A percentile compares a stretch with the other conserved stretches of the same genome.
These are phyloP conservation scores for Claviceps citrina DNA, from an alignment of 2,329 filamentous ascomycete genomes.

Conservation along the genomic window DNA sequence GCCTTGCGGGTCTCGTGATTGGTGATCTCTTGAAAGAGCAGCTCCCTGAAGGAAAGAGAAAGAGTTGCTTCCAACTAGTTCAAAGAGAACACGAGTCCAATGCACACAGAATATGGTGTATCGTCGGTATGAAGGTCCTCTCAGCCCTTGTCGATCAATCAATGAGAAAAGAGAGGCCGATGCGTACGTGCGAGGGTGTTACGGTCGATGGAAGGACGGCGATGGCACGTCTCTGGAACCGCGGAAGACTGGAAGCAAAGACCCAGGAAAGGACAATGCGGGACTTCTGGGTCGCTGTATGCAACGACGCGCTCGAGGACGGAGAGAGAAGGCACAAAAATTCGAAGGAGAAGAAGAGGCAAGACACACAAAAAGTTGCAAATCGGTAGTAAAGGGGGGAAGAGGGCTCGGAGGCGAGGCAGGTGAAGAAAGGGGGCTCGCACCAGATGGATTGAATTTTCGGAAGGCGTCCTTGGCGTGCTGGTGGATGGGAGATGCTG, in stretches of 20 bases:
- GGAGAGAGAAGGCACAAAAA: constrained; percentile 6
- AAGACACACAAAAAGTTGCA: constrained; percentile 7
- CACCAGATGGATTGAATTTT: constrained; percentile 8
- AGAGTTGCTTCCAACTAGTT: constrained; percentile 14
- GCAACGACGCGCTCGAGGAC: constrained; percentile 13
- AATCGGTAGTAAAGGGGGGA: constrained; percentile 3
- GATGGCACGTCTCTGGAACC: constrained; percentile 13
- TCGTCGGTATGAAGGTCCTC: neutral
- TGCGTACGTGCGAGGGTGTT: constrained; percentile 11
- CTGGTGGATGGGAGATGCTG: constrained; percentile 11
- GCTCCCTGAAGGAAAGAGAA: constrained; percentile 18
- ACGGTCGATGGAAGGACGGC: constrained; percentile 12
- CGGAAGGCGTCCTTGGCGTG: constrained; percentile 9
- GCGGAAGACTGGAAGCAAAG: constrained; percentile 7
- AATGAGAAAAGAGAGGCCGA: neutral
- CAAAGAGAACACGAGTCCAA: constrained; percentile 16
- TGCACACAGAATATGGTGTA: constrained; percentile 3
- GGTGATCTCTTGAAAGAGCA: constrained; percentile 13
- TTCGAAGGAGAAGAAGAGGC: constrained; percentile 10
- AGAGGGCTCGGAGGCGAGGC: constrained; percentile 11
- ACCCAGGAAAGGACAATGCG: constrained; percentile 9
- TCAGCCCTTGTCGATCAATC: neutral
- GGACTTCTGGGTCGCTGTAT: constrained; percentile 11
- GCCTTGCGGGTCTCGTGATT: neutral
- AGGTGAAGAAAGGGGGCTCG: constrained; percentile 18